phyloP scores from a whole-genome alignment of 768 basidiomycete genomes.

The Mycena rosella region DNA sequence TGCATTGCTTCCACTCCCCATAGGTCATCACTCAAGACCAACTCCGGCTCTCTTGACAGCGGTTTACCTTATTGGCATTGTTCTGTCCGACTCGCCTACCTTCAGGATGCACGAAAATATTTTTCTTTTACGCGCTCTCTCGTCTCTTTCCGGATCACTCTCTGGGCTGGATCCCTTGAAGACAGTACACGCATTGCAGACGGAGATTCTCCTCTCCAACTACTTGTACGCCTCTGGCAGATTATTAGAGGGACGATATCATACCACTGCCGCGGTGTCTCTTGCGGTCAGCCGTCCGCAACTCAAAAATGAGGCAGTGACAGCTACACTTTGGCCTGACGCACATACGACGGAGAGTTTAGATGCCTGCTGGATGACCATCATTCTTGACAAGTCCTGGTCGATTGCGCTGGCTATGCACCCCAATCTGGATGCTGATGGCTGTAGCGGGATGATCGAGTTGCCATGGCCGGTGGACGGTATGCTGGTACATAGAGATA shows the following conservation, averaged over 20 bases:
- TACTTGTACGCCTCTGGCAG: conserved; percentile 58
- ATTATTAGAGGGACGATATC: conserved; percentile 51
- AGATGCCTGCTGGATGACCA: conserved; percentile 27
- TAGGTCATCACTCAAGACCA: conserved; percentile 39
- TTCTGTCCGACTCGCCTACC: conserved; percentile 8
- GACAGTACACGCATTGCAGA: too few species aligned
- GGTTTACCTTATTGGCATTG: conserved; percentile 43
- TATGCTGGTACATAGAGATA: not conserved
- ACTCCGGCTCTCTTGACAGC: conserved; percentile 41
- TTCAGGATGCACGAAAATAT: conserved; percentile 18
- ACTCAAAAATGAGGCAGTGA: conserved; percentile 28
- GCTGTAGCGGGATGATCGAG: not conserved
- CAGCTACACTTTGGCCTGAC: not conserved
- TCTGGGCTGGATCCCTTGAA: conserved; percentile 41
- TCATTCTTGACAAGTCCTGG: conserved; percentile 34
- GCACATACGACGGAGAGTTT: conserved; percentile 32
- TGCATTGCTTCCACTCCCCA: conserved; percentile 37
- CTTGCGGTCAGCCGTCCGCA: conserved; percentile 38
- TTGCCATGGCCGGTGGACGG: conserved; percentile 30
- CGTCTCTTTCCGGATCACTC: conserved; percentile 39
- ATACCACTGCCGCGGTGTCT: conserved; percentile 51
- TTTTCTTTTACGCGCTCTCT: conserved; percentile 50
- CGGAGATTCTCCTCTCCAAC: conserved; percentile 57
- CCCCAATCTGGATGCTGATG: conserved; percentile 5
- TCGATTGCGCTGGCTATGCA: conserved; percentile 22